phyloP scores from a whole-genome alignment of 768 basidiomycete genomes.

The Psilocybe tampanensis region DNA sequence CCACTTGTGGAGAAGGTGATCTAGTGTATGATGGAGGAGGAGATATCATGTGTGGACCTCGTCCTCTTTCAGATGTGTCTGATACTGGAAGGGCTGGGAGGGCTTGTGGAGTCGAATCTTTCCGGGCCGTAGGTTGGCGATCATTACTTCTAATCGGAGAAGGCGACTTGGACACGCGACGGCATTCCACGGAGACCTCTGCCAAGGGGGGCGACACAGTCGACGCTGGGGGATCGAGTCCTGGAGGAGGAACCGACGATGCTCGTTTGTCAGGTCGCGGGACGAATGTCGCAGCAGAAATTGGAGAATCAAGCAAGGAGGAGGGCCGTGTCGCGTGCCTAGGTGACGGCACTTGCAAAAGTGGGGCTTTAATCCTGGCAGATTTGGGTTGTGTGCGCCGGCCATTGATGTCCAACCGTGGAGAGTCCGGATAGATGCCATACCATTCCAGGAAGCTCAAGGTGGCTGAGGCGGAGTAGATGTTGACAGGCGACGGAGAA shows the following conservation, averaged over 20 bases:
- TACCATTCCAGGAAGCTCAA: slow-evolving; percentile 39
- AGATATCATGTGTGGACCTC: slow-evolving; percentile 15
- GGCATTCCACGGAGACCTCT: neutral
- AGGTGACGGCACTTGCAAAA: slow-evolving; percentile 21
- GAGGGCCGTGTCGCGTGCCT: slow-evolving; percentile 14
- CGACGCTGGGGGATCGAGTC: slow-evolving; percentile 11
- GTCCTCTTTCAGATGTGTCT: slow-evolving; percentile 11
- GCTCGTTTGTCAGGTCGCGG: slow-evolving; percentile 11
- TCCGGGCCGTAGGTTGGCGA: neutral
- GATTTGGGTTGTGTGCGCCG: slow-evolving; percentile 20
- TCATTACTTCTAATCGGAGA: slow-evolving; percentile 1
- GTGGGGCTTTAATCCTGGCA: slow-evolving; percentile 14
- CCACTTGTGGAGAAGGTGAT: slow-evolving; percentile 16
- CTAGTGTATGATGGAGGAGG: slow-evolving; percentile 21
- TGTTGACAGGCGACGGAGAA: slow-evolving; percentile 26
- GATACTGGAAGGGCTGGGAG: neutral
- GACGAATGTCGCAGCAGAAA: slow-evolving; percentile 6
- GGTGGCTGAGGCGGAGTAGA: slow-evolving; percentile 35
- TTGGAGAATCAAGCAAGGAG: slow-evolving; percentile 14
- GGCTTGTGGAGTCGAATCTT: neutral
- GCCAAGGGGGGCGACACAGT: neutral
- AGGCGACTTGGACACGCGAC: slow-evolving; percentile 2
- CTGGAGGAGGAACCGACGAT: slow-evolving; percentile 22
- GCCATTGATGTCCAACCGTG: slow-evolving; percentile 21
- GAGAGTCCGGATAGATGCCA: slow-evolving; percentile 37